These are phyloP conservation scores for Saccharomycopsis lassenensis DNA, from an alignment of 805 yeast species.

Conservation along the genomic window DNA sequence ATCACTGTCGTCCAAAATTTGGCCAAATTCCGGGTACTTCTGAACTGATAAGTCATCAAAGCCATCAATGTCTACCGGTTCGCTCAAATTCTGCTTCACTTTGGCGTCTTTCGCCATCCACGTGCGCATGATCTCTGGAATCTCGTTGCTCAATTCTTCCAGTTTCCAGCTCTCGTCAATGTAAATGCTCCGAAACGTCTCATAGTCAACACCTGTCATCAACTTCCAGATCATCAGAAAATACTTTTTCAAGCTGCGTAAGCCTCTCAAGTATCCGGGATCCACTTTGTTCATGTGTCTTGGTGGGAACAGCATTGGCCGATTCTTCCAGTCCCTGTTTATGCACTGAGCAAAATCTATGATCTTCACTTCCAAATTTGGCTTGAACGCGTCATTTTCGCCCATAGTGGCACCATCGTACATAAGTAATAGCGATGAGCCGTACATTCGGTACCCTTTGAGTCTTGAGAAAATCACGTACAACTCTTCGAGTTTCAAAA, in stretches of 20 bases:
- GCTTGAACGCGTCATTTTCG: slow-evolving; percentile 15
- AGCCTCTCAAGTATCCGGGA: slow-evolving; percentile 75
- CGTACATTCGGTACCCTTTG: slow-evolving; percentile 78
- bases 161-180: too few relatives aligned
- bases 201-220: slow-evolving; percentile 35
- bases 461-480: slow-evolving; percentile 42
- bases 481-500: slow-evolving; percentile 50
- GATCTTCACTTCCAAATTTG: slow-evolving; percentile 40
- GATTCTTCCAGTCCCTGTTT: slow-evolving; percentile 41
- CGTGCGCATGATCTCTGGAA: too few relatives aligned
- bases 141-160: too few relatives aligned
- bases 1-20: too few relatives aligned
- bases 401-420: slow-evolving; percentile 54
- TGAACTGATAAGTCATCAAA: too few relatives aligned
- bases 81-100: too few relatives aligned
- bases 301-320: slow-evolving; percentile 71
- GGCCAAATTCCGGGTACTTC: too few relatives aligned
- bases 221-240: slow-evolving; percentile 48
- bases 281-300: slow-evolving; percentile 53
- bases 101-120: too few relatives aligned
- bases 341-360: slow-evolving; percentile 96
- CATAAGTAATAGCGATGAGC: slow-evolving; percentile 79
- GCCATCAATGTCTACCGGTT: too few relatives aligned
- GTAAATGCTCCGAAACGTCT: too few relatives aligned
- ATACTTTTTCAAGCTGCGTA: slow-evolving; percentile 59